Evolutionary conservation across 2,329 filamentous ascomycete genomes (phyloP).

Genomic region (Fusarium sp.): DNA sequence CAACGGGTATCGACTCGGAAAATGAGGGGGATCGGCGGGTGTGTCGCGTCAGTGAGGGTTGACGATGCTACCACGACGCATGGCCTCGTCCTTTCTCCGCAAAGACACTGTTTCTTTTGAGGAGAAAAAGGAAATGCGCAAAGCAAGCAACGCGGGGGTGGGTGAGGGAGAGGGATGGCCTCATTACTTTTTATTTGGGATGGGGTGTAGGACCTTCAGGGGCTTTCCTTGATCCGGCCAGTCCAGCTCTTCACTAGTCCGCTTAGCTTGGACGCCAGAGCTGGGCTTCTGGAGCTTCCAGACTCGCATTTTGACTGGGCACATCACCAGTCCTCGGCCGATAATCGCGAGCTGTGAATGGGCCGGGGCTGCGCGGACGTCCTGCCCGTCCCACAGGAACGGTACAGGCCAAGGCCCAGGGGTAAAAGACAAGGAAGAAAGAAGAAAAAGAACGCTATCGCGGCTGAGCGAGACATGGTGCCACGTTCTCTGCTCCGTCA

Average conservation of each 20-base stretch:
- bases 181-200: conserved; percentile 33
- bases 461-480: not conserved
- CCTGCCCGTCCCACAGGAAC: conserved; percentile 2
- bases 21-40: conserved; percentile 1
- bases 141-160: conserved; percentile 34
- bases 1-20: conserved; percentile 2
- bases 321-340: conserved; percentile 6
- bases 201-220: conserved; percentile 18
- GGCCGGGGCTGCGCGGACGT: not conserved
- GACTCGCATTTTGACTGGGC: not conserved
- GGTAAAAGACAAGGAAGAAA: not conserved
- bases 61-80: conserved; percentile 32
- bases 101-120: not conserved
- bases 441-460: not conserved
- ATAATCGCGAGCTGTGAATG: conserved; percentile 2
- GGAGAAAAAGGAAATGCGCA: not conserved
- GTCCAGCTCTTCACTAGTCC: not conserved
- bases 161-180: conserved; percentile 20
- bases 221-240: conserved; percentile 13
- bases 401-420: not conserved
- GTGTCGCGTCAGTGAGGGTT: conserved; percentile 18
- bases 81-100: conserved; percentile 14
- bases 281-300: not conserved
- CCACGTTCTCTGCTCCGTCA: conserved; percentile 3
- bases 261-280: conserved; percentile 11